phyloP scores from a whole-genome alignment of 805 yeast genomes.

The Pichia kluyveri region DNA sequence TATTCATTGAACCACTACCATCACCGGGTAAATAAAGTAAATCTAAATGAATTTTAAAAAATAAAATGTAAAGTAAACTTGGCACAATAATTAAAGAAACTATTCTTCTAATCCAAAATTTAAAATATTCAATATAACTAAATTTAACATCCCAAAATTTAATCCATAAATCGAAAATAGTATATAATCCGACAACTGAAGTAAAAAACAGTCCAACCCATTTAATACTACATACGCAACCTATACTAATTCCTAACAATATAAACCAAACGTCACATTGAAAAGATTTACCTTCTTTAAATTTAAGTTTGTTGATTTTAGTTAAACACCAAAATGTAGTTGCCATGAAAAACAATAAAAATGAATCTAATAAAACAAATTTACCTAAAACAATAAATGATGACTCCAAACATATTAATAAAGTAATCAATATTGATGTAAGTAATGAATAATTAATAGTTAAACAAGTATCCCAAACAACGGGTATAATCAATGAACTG shows the following conservation, averaged over 20 bases:
- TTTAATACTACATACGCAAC: conserved; percentile 77
- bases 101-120: conserved; percentile 62
- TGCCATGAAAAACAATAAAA: conserved; percentile 67
- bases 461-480: conserved; percentile 63
- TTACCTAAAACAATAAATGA: conserved; percentile 63
- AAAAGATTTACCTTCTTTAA: conserved; percentile 27
- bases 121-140: conserved; percentile 38
- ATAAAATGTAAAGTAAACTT: conserved; percentile 46
- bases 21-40: conserved; percentile 66
- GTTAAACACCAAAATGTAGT: conserved; percentile 56
- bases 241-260: conserved; percentile 58
- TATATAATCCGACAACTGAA: conserved; percentile 79
- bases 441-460: conserved; percentile 42
- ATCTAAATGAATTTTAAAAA: conserved; percentile 70
- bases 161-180: conserved; percentile 83
- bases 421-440: conserved; percentile 51
- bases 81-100: conserved; percentile 61
- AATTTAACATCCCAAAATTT: conserved; percentile 67
- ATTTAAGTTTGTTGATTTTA: conserved; percentile 41
- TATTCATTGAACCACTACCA: conserved; percentile 87
- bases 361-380: conserved; percentile 69
- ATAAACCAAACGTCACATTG: conserved; percentile 47
- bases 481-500: conserved; percentile 57
- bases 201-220: conserved; percentile 88
- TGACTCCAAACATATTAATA: conserved; percentile 59